Evolutionary conservation across 345 rosid genomes (phyloP), one percentile per base, ranked within the genome.

Genomic region (Gossypium raimondii): DNA sequence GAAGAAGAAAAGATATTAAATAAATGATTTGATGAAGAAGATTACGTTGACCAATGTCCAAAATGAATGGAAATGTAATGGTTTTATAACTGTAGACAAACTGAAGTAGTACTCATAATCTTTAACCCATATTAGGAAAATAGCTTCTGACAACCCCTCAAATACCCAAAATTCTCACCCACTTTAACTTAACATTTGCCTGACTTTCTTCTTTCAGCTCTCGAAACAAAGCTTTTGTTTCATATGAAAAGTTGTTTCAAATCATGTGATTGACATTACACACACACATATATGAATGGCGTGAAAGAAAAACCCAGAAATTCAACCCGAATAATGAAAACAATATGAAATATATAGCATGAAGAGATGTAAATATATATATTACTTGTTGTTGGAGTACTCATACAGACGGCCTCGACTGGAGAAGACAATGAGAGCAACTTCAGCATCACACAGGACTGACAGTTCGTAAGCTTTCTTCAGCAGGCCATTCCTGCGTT

Each of bases 381-480:
- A 55, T 55, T 18, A 93, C 98, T 86, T 92, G 92, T 89, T 91
- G 80, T 92, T 93, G 17, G 97, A 89, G 82, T 91, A 93, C 84
- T 93, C 98, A 29, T 93, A 92, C 87, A 93, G 96, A 70, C 98
- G 98, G 55, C 98, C 98, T 18, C 98, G 92, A 75, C 86, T 92
- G 3, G 98, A 93, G 93, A 92, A 93, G 89, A 93, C 98, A 27
- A 93, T 85, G 73, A 93, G 97, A 7, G 97, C 97, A 2, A 93
- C 93, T 77, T 93, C 98, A 18, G 98, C 98, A 77, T 93, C 98
- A 22, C 98, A 93, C 4, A 93, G 93, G 9, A 93, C 91, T 0
- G 98, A 90, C 1, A 93, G 82, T 70, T 93, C 98, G 74, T 93
- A 93, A 57, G 98, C 97, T 84, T 93, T 93, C 87, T 93, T 93